These are phyloP conservation scores for Viola pubescens DNA, from an alignment of 441 rosid species.

Conservation along the genomic window DNA sequence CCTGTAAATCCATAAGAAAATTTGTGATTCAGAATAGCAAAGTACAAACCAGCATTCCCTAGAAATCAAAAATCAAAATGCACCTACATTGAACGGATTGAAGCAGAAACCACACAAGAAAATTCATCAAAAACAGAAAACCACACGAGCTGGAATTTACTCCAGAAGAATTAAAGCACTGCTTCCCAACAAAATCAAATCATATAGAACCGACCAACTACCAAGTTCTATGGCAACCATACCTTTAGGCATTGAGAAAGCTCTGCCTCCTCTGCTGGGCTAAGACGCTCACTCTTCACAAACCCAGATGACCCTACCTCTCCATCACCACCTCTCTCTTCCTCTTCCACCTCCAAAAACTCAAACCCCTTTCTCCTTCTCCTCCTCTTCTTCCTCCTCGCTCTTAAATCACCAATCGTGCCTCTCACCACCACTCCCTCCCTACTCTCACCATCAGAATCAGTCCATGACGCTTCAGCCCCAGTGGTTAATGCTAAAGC, in stretches of 20 bases:
- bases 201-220: too few species aligned
- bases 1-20: constrained; percentile 23
- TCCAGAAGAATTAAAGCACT: too few species aligned
- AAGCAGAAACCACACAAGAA: too few species aligned
- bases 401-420: not conserved
- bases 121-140: too few species aligned
- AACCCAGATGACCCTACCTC: constrained; percentile 15
- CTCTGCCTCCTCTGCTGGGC: constrained; percentile 41
- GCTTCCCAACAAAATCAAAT: too few species aligned
- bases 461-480: constrained; percentile 10
- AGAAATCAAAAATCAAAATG: too few species aligned
- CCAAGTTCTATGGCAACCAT: not conserved
- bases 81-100: too few species aligned
- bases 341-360: constrained; percentile 10
- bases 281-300: constrained; percentile 26
- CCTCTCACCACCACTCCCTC: constrained; percentile 7
- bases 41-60: too few species aligned
- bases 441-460: constrained; percentile 2
- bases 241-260: constrained; percentile 43
- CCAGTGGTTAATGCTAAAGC: constrained; percentile 25
- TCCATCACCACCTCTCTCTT: constrained; percentile 1
- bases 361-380: constrained; percentile 28
- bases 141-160: too few species aligned
- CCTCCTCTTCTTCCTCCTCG: constrained; percentile 38
- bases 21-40: not conserved